phyloP scores from a whole-genome alignment of 1,284 basidiomycete species.

The Ceratobasidium sp. region DNA sequence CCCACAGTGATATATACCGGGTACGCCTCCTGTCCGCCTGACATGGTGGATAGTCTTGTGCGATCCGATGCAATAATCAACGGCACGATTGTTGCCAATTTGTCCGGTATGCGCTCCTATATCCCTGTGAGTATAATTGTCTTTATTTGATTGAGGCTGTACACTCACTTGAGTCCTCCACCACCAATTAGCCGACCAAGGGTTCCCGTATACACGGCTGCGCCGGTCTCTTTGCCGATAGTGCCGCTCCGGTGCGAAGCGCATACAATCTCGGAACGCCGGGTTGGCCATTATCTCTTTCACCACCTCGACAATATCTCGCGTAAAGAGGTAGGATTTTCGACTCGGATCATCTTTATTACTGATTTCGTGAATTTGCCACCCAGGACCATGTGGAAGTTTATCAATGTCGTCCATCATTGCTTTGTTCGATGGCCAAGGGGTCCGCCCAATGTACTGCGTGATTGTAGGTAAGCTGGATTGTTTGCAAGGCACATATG shows the following conservation, averaged over 20 bases:
- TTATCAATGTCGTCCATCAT: constrained; percentile 22
- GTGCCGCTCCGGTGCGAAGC: constrained; percentile 21
- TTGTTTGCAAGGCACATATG: background rate
- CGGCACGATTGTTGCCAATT: constrained; percentile 36
- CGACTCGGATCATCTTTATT: background rate
- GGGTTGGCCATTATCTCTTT: constrained; percentile 41
- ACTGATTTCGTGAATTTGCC: constrained; percentile 13
- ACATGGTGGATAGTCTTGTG: constrained; percentile 44
- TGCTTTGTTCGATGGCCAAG: background rate
- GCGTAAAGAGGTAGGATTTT: constrained; percentile 6
- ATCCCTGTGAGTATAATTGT: background rate
- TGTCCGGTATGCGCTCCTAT: constrained; percentile 18
- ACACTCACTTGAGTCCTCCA: constrained; percentile 6
- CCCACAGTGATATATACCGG: constrained; percentile 46
- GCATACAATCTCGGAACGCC: constrained; percentile 27
- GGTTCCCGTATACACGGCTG: background rate
- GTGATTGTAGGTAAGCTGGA: background rate
- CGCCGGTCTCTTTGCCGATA: background rate
- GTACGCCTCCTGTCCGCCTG: constrained; percentile 46
- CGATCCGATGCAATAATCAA: constrained; percentile 46
- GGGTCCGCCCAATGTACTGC: constrained; percentile 11
- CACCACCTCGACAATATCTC: constrained; percentile 20
- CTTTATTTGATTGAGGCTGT: no score
- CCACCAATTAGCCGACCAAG: constrained; percentile 12
- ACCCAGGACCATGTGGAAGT: constrained; percentile 24